Conservation (phyloP, 148 eudicot species). For the Chenopodium suecicum region DNA sequence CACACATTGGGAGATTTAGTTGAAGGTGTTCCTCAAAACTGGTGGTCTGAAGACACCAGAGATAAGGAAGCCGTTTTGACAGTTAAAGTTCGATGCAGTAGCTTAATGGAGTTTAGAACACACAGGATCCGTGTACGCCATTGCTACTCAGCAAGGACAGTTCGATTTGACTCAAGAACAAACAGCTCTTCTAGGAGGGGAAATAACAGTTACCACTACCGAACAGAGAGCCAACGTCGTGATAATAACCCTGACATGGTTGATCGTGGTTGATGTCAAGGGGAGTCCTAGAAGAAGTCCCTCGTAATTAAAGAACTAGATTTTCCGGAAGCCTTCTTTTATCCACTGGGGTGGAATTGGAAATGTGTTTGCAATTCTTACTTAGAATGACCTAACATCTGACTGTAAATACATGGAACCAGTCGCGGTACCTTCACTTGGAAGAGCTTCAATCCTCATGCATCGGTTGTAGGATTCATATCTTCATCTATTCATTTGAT, state of each 20-base stretch:
- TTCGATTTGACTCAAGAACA: constrained; percentile 45
- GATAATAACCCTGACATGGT: constrained; percentile 34
- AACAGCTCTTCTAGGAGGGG: constrained; percentile 46
- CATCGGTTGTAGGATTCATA: constrained; percentile 19
- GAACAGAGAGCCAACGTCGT: constrained; percentile 32
- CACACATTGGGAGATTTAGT: constrained; percentile 60
- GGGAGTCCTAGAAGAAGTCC: neutral
- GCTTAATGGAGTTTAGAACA: constrained; percentile 44
- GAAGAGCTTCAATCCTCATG: constrained; percentile 13
- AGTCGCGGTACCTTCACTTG: neutral
- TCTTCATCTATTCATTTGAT: constrained; percentile 16
- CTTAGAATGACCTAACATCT: constrained; percentile 14
- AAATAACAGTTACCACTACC: constrained; percentile 32
- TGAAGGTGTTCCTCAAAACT: constrained; percentile 68
- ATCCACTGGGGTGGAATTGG: neutral
- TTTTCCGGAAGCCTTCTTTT: constrained; percentile 6
- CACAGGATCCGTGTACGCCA: constrained; percentile 58
- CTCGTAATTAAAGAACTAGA: constrained; percentile 4
- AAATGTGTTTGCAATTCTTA: constrained; percentile 15
- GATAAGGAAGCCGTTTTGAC: constrained; percentile 62
- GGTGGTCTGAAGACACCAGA: constrained; percentile 82
- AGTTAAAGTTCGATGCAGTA: constrained; percentile 48
- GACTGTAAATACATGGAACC: constrained; percentile 28
- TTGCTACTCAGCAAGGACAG: constrained; percentile 49
- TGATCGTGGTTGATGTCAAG: constrained; percentile 31